Percentiles rank a stretch among this genome's conserved stretches.
phyloP scores from a whole-genome alignment of 2,329 filamentous ascomycete species.

The Meredithiella fracta region DNA sequence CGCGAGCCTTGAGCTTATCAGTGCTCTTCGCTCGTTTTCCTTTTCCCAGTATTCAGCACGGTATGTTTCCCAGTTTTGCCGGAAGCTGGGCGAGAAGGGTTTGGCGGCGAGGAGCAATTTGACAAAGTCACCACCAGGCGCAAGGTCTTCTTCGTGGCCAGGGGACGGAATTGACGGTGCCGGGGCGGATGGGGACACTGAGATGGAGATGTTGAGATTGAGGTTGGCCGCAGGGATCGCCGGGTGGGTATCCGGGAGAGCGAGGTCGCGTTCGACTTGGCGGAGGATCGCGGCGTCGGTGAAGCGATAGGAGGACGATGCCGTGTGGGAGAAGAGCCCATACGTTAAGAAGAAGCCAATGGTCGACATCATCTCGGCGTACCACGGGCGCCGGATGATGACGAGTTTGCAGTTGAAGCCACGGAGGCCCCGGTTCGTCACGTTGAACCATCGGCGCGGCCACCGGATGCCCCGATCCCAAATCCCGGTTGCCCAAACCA shows the following conservation, averaged over 20 bases:
- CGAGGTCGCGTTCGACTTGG: conserved; percentile 43
- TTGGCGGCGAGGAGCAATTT: conserved; percentile 84
- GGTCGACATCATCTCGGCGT: conserved; percentile 58
- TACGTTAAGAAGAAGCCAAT: conserved; percentile 65
- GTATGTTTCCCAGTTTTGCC: conserved; percentile 94
- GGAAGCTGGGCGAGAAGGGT: conserved; percentile 83
- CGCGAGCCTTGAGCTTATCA: conserved; percentile 53
- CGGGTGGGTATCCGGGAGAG: conserved; percentile 28
- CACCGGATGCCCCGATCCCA: conserved; percentile 92
- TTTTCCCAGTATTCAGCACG: conserved; percentile 91
- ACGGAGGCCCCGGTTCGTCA: conserved; percentile 76
- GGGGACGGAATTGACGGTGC: conserved; percentile 35
- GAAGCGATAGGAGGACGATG: conserved; percentile 56
- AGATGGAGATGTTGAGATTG: background rate
- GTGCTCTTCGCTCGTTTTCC: conserved; percentile 74
- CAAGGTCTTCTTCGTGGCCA: conserved; percentile 76
- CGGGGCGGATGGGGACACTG: background rate
- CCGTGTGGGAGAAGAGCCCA: conserved; percentile 50
- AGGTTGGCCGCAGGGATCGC: background rate
- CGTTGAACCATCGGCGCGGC: conserved; percentile 78
- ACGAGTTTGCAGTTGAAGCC: conserved; percentile 95
- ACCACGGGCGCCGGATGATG: conserved; percentile 67
- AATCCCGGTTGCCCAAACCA: conserved; percentile 90
- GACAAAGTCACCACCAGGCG: conserved; percentile 77
- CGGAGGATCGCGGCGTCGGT: conserved; percentile 49